Conservation (phyloP, 257 asterid genomes). For the Jacaranda copaia region DNA sequence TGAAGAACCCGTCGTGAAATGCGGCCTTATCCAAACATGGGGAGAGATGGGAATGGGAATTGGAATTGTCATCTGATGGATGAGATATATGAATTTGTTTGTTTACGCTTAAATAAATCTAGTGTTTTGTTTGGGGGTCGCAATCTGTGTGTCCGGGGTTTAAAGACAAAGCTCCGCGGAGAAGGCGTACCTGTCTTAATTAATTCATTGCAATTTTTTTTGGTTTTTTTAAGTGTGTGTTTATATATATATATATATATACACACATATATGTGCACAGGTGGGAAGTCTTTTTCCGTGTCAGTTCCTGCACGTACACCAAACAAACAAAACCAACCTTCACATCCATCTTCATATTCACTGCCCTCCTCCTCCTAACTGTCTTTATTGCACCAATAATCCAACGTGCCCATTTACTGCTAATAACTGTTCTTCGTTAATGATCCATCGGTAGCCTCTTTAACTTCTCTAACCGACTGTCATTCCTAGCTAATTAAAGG, state of each 20-base stretch:
- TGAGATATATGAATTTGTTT: background rate
- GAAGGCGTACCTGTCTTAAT: too few relatives aligned
- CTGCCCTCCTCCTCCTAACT: background rate
- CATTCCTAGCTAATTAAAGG: too few relatives aligned
- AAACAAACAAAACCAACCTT: too few relatives aligned
- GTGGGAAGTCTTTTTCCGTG: constrained; percentile 33
- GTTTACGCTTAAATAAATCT: constrained; percentile 3
- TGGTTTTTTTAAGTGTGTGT: background rate
- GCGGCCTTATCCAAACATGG: constrained; percentile 11
- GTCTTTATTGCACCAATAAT: background rate
- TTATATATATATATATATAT: too few relatives aligned
- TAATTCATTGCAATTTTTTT: background rate
- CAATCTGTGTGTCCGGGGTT: constrained; percentile 14
- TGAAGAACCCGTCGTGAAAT: background rate
- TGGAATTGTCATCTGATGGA: too few relatives aligned
- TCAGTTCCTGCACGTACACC: background rate
- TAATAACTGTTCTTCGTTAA: too few relatives aligned
- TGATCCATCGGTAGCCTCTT: background rate
- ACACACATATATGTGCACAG: constrained; percentile 18
- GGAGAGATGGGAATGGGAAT: background rate
- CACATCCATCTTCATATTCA: background rate
- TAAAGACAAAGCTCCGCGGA: constrained; percentile 5
- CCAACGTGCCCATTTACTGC: background rate
- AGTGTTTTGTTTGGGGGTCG: background rate
- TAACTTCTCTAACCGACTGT: too few relatives aligned